Percentiles rank a stretch among this genome's conserved stretches.
phyloP scores from a whole-genome alignment of 2,329 filamentous ascomycete species.

The Pleomassaria siparia region DNA sequence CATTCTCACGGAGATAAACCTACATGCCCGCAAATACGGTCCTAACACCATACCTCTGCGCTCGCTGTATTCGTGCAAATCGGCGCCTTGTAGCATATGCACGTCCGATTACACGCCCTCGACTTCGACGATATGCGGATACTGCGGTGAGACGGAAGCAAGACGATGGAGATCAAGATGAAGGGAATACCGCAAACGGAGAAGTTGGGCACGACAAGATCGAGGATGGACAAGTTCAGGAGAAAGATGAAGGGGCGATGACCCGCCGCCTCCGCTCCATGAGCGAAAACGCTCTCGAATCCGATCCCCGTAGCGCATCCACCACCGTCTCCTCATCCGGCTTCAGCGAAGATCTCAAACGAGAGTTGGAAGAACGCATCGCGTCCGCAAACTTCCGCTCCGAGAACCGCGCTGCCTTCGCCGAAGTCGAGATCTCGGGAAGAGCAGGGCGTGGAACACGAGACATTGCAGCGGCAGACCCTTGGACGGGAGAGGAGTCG shows the following conservation, averaged over 20 bases:
- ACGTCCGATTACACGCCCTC: conserved; percentile 7
- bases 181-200: neutral
- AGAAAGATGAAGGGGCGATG: conserved; percentile 55
- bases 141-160: conserved; percentile 19
- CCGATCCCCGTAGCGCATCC: conserved; percentile 56
- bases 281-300: conserved; percentile 60
- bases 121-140: conserved; percentile 25
- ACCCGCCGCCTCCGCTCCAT: conserved; percentile 59
- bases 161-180: conserved; percentile 9
- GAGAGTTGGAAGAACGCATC: conserved; percentile 60
- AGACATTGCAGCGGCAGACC: conserved; percentile 65
- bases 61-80: conserved; percentile 44
- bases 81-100: conserved; percentile 11
- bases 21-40: conserved; percentile 33
- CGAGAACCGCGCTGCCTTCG: conserved; percentile 56
- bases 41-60: conserved; percentile 33
- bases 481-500: conserved; percentile 79
- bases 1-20: conserved; percentile 1
- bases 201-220: neutral
- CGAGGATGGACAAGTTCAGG: conserved; percentile 1
- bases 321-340: conserved; percentile 63
- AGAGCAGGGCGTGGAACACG: conserved; percentile 69
- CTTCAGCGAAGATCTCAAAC: conserved; percentile 63
- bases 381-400: conserved; percentile 57
- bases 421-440: conserved; percentile 56